Base-by-base conservation (phyloP, 1,284 basidiomycete species). In the Melampsora larici-populina region DNA sequence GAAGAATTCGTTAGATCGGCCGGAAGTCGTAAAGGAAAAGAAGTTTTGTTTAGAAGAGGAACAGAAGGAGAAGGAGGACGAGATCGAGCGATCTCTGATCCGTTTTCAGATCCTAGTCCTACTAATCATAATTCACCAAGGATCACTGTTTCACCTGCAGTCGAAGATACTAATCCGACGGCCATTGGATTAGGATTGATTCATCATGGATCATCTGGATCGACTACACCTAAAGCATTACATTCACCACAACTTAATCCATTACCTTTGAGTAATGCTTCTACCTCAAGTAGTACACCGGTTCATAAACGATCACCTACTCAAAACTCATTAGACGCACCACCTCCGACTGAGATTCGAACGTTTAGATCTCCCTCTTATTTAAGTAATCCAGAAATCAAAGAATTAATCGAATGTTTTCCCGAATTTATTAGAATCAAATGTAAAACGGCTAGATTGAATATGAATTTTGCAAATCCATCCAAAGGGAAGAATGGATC, bases 371-470 rank as follows among this genome's bases (percentile, higher is more conserved):
- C 81, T 29, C 80, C 81, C 0, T 31, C 79, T 0, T 80, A 81
- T 63, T 76, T 81, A 13, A 80, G 80, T 66, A 73, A 78, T 60
- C 79, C 81, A 15, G 81, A 81, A 40, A 66, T 79, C 0, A 46
- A 48, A 2, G 33, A 78, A 5, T 76, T 81, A n/a, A 63, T 76
- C 43, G 43, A 62, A 13, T 48, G 80, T 40, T 81, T 81, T n/a
- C 80, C 81, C 1, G 69, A 72, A 11, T 81, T 81, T 46, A 78
- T 81, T 24, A n/a, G 24, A 1, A 31, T 74, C 43, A 18, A 60
- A 3, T 65, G 46, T 18, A 66, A 66, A 11, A 17, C 43, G 7
- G 18, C 66, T 31, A 74, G 64, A 36, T 65, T 74, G 29, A 60
- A 74, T 55, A 55, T 36, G 36, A 36, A 36, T n/a, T 62, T 40